These are phyloP conservation scores for Kuraishia capsulata DNA, from an alignment of 805 yeast species.

Conservation along the genomic window DNA sequence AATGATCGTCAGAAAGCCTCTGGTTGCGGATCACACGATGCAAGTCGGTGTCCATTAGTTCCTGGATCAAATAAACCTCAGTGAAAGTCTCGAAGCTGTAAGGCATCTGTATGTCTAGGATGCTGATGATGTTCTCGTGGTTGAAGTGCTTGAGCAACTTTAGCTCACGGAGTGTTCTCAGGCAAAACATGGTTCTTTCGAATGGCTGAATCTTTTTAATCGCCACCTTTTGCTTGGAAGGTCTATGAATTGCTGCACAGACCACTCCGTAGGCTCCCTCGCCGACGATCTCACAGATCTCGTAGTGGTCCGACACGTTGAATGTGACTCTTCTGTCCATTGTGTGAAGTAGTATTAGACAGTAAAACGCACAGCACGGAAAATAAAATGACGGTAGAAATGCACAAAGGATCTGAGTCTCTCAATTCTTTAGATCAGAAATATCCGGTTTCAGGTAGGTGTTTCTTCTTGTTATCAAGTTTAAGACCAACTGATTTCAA, in stretches of 20 bases:
- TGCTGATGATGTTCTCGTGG: constrained; percentile 88
- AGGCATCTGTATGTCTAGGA: constrained; percentile 86
- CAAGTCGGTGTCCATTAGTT: constrained; percentile 80
- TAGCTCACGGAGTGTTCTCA: constrained; percentile 83
- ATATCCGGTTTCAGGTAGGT: too few relatives aligned
- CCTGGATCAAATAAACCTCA: constrained; percentile 85
- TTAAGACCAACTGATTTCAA: too few relatives aligned
- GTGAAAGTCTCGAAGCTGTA: constrained; percentile 62
- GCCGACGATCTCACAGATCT: constrained; percentile 77
- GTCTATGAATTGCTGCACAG: constrained; percentile 80
- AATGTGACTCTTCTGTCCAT: constrained; percentile 32
- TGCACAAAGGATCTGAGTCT: too few relatives aligned
- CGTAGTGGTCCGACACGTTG: constrained; percentile 82
- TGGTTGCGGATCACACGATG: constrained; percentile 80
- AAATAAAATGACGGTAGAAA: too few relatives aligned
- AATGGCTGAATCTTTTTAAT: constrained; percentile 92
- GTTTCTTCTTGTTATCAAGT: too few relatives aligned
- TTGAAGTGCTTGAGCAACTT: constrained; percentile 83
- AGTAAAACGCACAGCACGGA: too few relatives aligned
- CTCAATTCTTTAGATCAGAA: too few relatives aligned
- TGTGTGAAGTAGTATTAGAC: neutral
- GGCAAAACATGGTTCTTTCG: constrained; percentile 79
- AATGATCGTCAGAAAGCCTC: constrained; percentile 80
- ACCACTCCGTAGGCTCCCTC: constrained; percentile 97
- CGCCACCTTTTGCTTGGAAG: constrained; percentile 85